Base-by-base conservation (phyloP, 2,329 filamentous ascomycete species). In the Ceratocystiopsis brevicomis region DNA sequence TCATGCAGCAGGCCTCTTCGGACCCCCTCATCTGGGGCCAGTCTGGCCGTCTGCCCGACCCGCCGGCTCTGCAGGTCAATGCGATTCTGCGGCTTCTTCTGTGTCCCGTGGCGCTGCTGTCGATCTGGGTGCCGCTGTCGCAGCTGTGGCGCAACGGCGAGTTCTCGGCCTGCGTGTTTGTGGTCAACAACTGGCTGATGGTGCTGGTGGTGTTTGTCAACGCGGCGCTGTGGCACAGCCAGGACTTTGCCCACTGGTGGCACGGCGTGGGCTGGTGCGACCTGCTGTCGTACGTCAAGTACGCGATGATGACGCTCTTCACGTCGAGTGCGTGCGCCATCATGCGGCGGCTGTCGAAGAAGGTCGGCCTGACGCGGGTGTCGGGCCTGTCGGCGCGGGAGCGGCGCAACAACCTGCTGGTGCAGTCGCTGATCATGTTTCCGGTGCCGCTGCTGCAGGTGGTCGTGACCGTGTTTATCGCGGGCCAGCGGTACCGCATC, bases 391-490 rank as follows among this genome's bases (percentile, higher is more conserved):
- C 59, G 1, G 48, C 53, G 16, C 50, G 47, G 4, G 69, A 73
- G 56, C 61, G 56, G 45, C 58, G 57, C 14, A 56, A 58, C 1
- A 60, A 63, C 18, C 63, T 61, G 42, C 45, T 68, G 10, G 45
- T 64, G 6, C 70, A 76, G 49, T 63, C 64, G 4, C 56, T 69
- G 47, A 63, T 74, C 57, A 69, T 76, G 47, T 72, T 76, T 43
- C 62, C 68, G 1, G 45, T 70, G 4, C 70, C 71, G 0, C 10
- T 70, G 14, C 30, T 73, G 34, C 67, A 74, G 56, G 44, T 68
- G 8, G 52, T 58, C 10, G 62, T 68, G 53, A 65, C 64, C 0
- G 69, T 63, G 53, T 65, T 69, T 16, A 56, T 68, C 14, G 58
- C 66, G 4, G 52, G 57, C 2, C 61, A 67, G 44, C 60, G 72